Evolutionary conservation across 2,329 filamentous ascomycete species (phyloP), one percentile per base, ranked within the genome.

Genomic region (Arthrobotrys iridis): DNA sequence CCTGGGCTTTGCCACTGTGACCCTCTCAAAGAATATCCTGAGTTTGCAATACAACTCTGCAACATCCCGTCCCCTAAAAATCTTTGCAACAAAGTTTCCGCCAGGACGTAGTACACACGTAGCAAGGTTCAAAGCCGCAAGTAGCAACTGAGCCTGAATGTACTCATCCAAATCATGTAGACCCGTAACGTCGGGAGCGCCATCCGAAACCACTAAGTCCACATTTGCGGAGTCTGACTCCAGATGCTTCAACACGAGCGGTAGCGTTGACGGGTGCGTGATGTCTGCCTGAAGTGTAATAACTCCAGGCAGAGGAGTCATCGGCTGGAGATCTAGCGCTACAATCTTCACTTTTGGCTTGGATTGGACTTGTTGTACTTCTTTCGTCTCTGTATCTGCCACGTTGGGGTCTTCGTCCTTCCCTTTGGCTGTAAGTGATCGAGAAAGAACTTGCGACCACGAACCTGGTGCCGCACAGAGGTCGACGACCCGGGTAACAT

Each of bases 121-220:
- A 0, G 95, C 93, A 1, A 99, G 88, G 82, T 97, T 97, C 18
- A 99, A 87, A 0, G 95, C 95, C 0, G 94, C 93, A 82, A 96
- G 97, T 57, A 99, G 89, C 6, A 99, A 87, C 83, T 98, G 95
- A 6, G 92, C 93, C 83, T 99, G 95, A 15, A 99, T 92, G 83
- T 99, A 99, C 79, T 98, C 98, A 83, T 99, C 95, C 35, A 99
- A 88, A 82, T 99, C 95, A 82, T 99, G 95, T 0, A 99, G 86
- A 18, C 95, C 95, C 0, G 95, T 99, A 10, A 99, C 95, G 80
- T 99, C 95, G 0, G 95, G 95, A 0, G 95, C 95, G 62, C 95
- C 95, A 80, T 99, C 95, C 70, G 93, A 97, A 77, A 99, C 88
- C 22, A 99, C 94, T 0, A 99, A 87, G 81, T 99, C 95, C 11